These are phyloP conservation scores for Ogataea philodendri DNA, from an alignment of 805 yeast species.

Conservation along the genomic window DNA sequence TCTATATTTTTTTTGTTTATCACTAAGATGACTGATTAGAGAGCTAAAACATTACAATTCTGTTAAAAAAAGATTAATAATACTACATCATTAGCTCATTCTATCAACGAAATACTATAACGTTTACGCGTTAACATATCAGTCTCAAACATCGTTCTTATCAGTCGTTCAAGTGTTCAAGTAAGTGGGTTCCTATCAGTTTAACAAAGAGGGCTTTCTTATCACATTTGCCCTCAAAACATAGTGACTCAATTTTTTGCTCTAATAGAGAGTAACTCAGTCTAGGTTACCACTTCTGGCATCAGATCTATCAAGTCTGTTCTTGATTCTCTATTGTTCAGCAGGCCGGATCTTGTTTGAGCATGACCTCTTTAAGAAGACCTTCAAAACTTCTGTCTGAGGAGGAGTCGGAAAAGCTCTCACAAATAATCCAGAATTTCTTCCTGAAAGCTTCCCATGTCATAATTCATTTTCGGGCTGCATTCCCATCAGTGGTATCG, in stretches of 20 bases:
- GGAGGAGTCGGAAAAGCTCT: slow-evolving; percentile 33
- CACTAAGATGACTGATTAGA: slow-evolving; percentile 12
- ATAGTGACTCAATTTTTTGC: slow-evolving; percentile 3
- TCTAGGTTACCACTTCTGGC: too few species aligned
- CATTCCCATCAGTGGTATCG: slow-evolving; percentile 17
- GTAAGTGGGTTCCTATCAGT: too few species aligned
- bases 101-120: too few species aligned
- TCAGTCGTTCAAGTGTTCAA: too few species aligned
- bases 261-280: too few species aligned
- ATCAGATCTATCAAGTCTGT: too few species aligned
- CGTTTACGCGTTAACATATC: too few species aligned
- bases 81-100: too few species aligned
- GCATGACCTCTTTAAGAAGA: slow-evolving; percentile 14
- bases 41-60: slow-evolving; percentile 1
- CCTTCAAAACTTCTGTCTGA: slow-evolving; percentile 28
- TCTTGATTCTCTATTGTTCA: too few species aligned
- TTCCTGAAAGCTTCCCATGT: slow-evolving; percentile 61
- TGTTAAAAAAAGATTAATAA: slow-evolving; percentile 2
- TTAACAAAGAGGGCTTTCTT: slow-evolving; percentile 4
- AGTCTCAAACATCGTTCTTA: too few species aligned
- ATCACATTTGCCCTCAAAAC: slow-evolving; percentile 13
- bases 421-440: slow-evolving; percentile 49
- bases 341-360: too few species aligned
- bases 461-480: slow-evolving; percentile 33
- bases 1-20: slow-evolving; percentile 7